phyloP scores from a whole-genome alignment of 257 asterid species.

The Paraleonurus japonicus region DNA sequence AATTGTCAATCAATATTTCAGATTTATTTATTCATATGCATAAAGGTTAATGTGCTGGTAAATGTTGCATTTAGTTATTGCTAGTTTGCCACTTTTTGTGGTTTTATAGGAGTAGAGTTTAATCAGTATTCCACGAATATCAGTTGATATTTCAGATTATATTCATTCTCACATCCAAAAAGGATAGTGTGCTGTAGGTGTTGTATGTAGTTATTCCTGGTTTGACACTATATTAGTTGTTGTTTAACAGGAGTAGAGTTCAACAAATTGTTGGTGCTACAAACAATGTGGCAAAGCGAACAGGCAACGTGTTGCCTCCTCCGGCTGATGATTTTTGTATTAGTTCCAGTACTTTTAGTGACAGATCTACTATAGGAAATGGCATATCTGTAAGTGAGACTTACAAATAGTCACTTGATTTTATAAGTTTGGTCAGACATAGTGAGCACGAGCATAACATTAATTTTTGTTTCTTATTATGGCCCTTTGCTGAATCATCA shows the following conservation, averaged over 20 bases:
- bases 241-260: constrained; percentile 69
- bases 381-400: constrained; percentile 50
- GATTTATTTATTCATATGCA: background rate
- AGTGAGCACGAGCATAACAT: background rate
- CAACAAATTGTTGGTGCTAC: constrained; percentile 85
- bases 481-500: constrained; percentile 15
- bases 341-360: constrained; percentile 39
- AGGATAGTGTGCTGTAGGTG: background rate
- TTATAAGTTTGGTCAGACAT: constrained; percentile 8
- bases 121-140: constrained; percentile 18
- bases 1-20: background rate
- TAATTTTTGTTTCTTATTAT: background rate
- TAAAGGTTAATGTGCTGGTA: background rate
- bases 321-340: constrained; percentile 50
- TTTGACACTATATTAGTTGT: constrained; percentile 16
- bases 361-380: constrained; percentile 43
- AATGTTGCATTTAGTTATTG: constrained; percentile 19
- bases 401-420: constrained; percentile 12
- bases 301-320: constrained; percentile 78
- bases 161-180: background rate
- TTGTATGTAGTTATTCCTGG: constrained; percentile 21
- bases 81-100: constrained; percentile 21
- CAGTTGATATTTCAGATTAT: background rate
- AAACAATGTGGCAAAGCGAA: constrained; percentile 47
- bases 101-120: constrained; percentile 72